phyloP scores from a whole-genome alignment of 163 green algal species.

The Prototheca wickerhamii region DNA sequence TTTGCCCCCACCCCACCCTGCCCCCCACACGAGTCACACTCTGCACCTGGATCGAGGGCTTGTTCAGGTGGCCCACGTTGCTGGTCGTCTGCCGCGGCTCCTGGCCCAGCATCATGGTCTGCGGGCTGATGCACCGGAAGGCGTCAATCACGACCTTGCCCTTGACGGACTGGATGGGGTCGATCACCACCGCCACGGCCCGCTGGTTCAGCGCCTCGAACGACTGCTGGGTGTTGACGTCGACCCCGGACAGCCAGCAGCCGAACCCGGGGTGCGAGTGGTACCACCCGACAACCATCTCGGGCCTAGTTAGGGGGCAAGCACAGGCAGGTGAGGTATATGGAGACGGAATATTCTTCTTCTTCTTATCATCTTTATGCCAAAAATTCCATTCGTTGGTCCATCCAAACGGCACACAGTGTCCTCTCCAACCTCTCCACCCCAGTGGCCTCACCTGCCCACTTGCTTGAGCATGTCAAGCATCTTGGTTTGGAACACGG shows the following conservation, averaged over 20 bases:
- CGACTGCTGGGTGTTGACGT: slow-evolving; percentile 98
- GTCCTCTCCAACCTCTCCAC: too few relatives aligned
- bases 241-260: slow-evolving; percentile 96
- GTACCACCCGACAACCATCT: slow-evolving; percentile 99
- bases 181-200: slow-evolving; percentile 95
- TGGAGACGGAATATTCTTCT: too few relatives aligned
- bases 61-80: slow-evolving; percentile 97
- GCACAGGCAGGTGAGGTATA: not conserved
- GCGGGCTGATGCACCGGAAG: slow-evolving; percentile 88
- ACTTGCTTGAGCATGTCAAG: slow-evolving; percentile 99
- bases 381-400: too few relatives aligned
- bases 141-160: slow-evolving; percentile 98
- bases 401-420: too few relatives aligned
- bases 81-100: slow-evolving; percentile 95
- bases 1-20: too few relatives aligned
- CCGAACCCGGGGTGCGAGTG: slow-evolving; percentile 94
- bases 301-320: too few relatives aligned
- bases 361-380: too few relatives aligned
- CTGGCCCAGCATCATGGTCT: slow-evolving; percentile 98
- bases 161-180: slow-evolving; percentile 96
- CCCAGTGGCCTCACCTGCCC: slow-evolving; percentile 47
- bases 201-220: slow-evolving; percentile 96
- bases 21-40: too few relatives aligned
- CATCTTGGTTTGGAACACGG: slow-evolving; percentile 99
- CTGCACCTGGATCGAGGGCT: slow-evolving; percentile 83